These are phyloP conservation scores for Clarireedia homoeocarpa DNA, from an alignment of 2,329 filamentous ascomycete genomes.

Conservation along the genomic window DNA sequence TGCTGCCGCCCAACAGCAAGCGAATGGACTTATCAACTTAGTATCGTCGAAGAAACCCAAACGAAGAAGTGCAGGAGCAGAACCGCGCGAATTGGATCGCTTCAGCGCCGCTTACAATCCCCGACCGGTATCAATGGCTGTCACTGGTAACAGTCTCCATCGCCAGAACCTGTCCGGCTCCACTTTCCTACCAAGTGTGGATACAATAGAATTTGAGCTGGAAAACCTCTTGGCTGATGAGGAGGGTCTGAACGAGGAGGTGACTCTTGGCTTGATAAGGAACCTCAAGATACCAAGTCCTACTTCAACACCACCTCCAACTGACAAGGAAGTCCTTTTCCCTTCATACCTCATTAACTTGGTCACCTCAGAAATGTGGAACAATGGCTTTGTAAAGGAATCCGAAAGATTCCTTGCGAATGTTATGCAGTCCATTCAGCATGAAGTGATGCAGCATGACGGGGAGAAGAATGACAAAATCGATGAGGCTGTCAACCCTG, in stretches of 20 bases:
- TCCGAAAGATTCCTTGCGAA: slow-evolving; percentile 98
- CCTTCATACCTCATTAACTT: slow-evolving; percentile 98
- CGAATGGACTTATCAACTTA: slow-evolving; percentile 83
- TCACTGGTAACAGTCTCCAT: slow-evolving; percentile 54
- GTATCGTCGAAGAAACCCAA: slow-evolving; percentile 97
- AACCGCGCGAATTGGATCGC: slow-evolving; percentile 77
- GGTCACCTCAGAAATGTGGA: slow-evolving; percentile 99
- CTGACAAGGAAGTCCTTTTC: slow-evolving; percentile 98
- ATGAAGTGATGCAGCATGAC: slow-evolving; percentile 98
- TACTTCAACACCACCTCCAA: slow-evolving; percentile 77
- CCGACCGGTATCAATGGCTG: slow-evolving; percentile 91
- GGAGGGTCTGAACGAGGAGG: slow-evolving; percentile 92
- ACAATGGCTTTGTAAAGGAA: slow-evolving; percentile 99
- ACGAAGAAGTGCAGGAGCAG: slow-evolving; percentile 81
- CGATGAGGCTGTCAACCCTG: slow-evolving; percentile 93
- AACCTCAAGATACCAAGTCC: slow-evolving; percentile 95
- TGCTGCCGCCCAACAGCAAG: slow-evolving; percentile 41
- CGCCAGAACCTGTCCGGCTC: slow-evolving; percentile 67
- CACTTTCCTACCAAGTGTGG: slow-evolving; percentile 70
- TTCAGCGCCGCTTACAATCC: slow-evolving; percentile 93
- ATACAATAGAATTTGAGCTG: slow-evolving; percentile 91
- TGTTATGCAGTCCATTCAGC: slow-evolving; percentile 99
- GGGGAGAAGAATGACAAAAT: slow-evolving; percentile 36
- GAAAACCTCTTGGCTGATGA: slow-evolving; percentile 92
- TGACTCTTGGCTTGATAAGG: slow-evolving; percentile 89